Evolutionary conservation across 345 rosid genomes (phyloP).

Genomic region (Arabidopsis thaliana): DNA sequence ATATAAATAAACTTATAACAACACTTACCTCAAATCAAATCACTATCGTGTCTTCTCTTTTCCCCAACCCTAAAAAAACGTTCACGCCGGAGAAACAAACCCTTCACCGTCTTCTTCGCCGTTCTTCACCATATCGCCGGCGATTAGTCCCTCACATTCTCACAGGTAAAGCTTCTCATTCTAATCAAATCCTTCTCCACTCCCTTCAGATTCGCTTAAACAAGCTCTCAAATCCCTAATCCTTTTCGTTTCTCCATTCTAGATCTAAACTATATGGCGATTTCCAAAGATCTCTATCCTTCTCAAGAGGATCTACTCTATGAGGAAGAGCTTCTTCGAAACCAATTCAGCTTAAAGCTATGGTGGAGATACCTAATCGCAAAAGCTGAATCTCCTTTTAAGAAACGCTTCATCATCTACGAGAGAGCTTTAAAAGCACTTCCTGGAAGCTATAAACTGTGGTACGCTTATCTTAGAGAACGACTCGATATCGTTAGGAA

Average conservation of each 20-base stretch:
- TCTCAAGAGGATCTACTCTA: slow-evolving; percentile 81
- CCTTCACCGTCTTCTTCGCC: slow-evolving; percentile 29
- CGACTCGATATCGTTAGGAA: slow-evolving; percentile 77
- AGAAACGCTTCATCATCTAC: slow-evolving; percentile 73
- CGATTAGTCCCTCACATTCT: not conserved
- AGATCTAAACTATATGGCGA: slow-evolving; percentile 55
- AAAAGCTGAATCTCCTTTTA: slow-evolving; percentile 67
- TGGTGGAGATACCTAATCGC: slow-evolving; percentile 97
- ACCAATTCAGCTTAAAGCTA: slow-evolving; percentile 80
- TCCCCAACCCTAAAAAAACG: slow-evolving; percentile 11
- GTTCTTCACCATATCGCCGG: slow-evolving; percentile 13
- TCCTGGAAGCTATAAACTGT: slow-evolving; percentile 91
- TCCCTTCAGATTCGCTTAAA: not conserved
- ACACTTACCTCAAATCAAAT: not conserved
- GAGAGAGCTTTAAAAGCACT: slow-evolving; percentile 87
- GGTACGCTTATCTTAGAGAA: slow-evolving; percentile 85
- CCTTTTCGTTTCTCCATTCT: not conserved
- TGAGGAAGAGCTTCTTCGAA: slow-evolving; percentile 88
- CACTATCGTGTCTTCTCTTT: not conserved
- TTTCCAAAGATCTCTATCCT: slow-evolving; percentile 80
- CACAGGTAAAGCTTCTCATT: slow-evolving; percentile 3
- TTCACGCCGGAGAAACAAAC: slow-evolving; percentile 11
- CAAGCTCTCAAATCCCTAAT: slow-evolving; percentile 5
- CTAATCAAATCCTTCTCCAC: not conserved
- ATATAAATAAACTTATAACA: slow-evolving; percentile 2